phyloP scores from a whole-genome alignment of 1,284 basidiomycete species.

The Rugosomyces carneus region DNA sequence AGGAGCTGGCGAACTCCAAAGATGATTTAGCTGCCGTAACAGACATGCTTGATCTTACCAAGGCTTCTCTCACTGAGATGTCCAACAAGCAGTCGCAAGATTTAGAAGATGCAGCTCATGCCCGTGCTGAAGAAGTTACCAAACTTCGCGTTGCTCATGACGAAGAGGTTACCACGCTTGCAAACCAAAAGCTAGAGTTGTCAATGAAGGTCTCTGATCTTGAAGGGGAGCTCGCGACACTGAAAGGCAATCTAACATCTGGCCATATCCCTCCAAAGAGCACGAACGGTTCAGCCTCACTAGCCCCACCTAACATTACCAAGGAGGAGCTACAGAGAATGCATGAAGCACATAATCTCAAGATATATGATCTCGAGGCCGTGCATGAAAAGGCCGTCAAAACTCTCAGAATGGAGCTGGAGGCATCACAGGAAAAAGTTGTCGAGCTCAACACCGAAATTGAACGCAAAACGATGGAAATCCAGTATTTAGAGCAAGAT shows the following conservation, averaged over 20 bases:
- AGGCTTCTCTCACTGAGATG: conserved; percentile 64
- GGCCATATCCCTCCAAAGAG: conserved; percentile 45
- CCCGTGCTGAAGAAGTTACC: conserved; percentile 62
- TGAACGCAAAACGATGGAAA: conserved; percentile 69
- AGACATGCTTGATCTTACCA: conserved; percentile 58
- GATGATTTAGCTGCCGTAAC: conserved; percentile 58
- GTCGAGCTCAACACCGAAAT: conserved; percentile 57
- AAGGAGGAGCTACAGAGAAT: conserved; percentile 68
- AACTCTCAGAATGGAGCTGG: conserved; percentile 54
- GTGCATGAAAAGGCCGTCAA: conserved; percentile 61
- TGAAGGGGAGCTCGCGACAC: conserved; percentile 67
- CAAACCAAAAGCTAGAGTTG: conserved; percentile 54
- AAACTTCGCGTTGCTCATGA: conserved; percentile 54
- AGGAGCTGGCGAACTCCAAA: conserved; percentile 53
- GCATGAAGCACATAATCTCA: conserved; percentile 78
- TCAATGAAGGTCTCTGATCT: conserved; percentile 58
- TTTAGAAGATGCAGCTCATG: conserved; percentile 63
- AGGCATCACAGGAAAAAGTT: conserved; percentile 46
- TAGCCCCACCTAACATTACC: conserved; percentile 48
- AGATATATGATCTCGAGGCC: conserved; percentile 71
- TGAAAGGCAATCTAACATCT: conserved; percentile 47
- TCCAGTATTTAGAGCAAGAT: conserved; percentile 69
- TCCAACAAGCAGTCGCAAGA: conserved; percentile 63
- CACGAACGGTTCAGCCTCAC: conserved; percentile 36
- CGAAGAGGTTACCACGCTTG: conserved; percentile 47